Conservation (phyloP, 768 basidiomycete genomes). For the Hirschioporus abietinus region DNA sequence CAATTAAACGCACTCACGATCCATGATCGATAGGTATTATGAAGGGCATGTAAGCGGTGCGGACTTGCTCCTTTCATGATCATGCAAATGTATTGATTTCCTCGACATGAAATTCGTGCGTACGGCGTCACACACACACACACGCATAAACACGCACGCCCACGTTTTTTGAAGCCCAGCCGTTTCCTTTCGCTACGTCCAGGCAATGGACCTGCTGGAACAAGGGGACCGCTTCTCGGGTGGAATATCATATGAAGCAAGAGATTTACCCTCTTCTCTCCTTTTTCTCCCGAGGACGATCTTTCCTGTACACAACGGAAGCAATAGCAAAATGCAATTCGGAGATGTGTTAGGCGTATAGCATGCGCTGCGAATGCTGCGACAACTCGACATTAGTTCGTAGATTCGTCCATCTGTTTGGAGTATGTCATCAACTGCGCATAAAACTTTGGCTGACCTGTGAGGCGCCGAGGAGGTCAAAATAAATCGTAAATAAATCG, state of each 20-base stretch:
- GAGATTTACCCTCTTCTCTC: not conserved
- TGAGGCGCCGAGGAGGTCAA: not conserved
- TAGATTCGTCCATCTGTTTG: no score
- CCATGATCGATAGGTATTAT: not conserved
- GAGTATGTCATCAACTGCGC: no score
- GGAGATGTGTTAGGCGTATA: no score
- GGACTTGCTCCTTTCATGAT: no score
- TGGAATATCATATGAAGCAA: not conserved
- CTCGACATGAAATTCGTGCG: not conserved
- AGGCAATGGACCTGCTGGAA: no score
- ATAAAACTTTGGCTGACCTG: no score
- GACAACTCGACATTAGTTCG: no score
- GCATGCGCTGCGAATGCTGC: no score
- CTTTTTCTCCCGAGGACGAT: not conserved
- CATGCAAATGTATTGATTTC: no score
- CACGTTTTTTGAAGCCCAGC: no score
- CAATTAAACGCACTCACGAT: not conserved
- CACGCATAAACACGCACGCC: not conserved
- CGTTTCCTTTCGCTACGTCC: no score
- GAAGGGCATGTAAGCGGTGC: not conserved
- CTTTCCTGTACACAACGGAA: not conserved
- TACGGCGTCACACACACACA: not conserved
- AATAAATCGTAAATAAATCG: not conserved
- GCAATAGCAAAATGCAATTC: not conserved
- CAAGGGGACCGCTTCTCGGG: no score